Base-by-base conservation (phyloP, 2,329 filamentous ascomycete species). In the Alternaria postmessia region DNA sequence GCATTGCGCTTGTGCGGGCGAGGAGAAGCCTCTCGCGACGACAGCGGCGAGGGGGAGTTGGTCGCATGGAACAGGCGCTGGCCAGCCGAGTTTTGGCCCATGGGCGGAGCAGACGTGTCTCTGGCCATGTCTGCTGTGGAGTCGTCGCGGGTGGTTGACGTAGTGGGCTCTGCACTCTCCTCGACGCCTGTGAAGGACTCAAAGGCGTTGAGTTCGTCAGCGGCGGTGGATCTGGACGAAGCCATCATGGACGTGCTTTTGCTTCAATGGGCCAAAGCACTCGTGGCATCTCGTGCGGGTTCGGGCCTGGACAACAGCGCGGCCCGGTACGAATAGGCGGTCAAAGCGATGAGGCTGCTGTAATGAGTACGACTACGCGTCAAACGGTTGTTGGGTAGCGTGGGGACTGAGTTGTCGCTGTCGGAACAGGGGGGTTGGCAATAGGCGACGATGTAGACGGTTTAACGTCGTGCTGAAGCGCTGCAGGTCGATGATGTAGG, bases 21-120 rank as follows among this genome's bases (percentile, higher is more conserved):
- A 32, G 82, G 82, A 49, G 82, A 84, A 30, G 78, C 76, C 67
- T 83, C 83, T 59, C 82, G 78, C 42, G 82, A 84, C 26, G 81
- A 80, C 59, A 76, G 71, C 38, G 82, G 82, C 7, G 75, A 72
- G 20, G 79, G 73, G 43, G 74, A 73, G 64, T 61, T 70, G n/a
- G 75, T 73, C 60, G 65, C 62, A 65, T 71, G 72, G 43, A 74
- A 65, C 22, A 73, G 69, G 38, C 72, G 73, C 47, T 67, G 63
- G 22, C 69, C 68, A 47, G 65, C 70, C 53, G 69, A 60, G 32
- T 72, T 70, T 48, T 68, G 66, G 28, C 69, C 72, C 67, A 68
- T 70, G 51, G 70, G 48, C 16, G 67, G 60, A 26, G 62, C 49
- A 24, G 63, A 26, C 32, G 47, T 38, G 49, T 32, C 62, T 44